Evolutionary conservation across 495 filamentous ascomycete genomes (phyloP), one percentile per base, ranked within the genome.

Genomic region (Podospora tetraspora): DNA sequence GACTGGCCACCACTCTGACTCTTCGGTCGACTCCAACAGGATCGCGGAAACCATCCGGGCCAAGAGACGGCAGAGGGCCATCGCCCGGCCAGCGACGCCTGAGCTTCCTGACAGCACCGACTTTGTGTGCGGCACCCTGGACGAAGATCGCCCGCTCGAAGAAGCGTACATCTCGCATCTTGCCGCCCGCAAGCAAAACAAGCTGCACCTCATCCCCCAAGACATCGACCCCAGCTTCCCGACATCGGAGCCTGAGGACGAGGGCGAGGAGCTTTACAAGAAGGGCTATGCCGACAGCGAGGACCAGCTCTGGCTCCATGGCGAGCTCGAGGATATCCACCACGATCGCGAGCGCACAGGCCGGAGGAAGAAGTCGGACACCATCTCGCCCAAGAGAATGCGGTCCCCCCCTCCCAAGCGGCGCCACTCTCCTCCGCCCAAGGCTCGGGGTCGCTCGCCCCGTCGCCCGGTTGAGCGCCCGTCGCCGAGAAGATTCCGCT

Each of bases 181-280:
- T 66, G 91, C 95, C 72, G 88, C 92, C 62, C 87, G 92, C 52
- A 90, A 90, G 67, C 88, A 89, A 57, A 88, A 88, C 64, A 97
- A 92, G 78, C 91, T 91, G 67, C 86, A 88, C 66, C 72, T 83
- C 29, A 91, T 92, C 27, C 93, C 95, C 57, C 95, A 98, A 71
- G 96, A 99, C 71, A 97, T 99, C 68, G 95, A 99, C 74, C 95
- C 95, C 11, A 96, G 92, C 76, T 98, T 98, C 75, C 95, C 95
- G 0, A 92, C 92, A 9, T 96, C 93, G 1, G 95, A 97, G 69
- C 90, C 89, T 0, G 94, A 97, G 69, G 90, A 95, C 67, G 90
- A 91, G 34, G 87, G 86, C 34, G 87, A 91, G 25, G 82, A 86
- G 56, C 78, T 80, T 13, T 80, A 86, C 59, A 84, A 86, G 11